Evolutionary conservation across 768 basidiomycete genomes (phyloP), one percentile per base, ranked within the genome.

Genomic region (Myochromella boudieri): DNA sequence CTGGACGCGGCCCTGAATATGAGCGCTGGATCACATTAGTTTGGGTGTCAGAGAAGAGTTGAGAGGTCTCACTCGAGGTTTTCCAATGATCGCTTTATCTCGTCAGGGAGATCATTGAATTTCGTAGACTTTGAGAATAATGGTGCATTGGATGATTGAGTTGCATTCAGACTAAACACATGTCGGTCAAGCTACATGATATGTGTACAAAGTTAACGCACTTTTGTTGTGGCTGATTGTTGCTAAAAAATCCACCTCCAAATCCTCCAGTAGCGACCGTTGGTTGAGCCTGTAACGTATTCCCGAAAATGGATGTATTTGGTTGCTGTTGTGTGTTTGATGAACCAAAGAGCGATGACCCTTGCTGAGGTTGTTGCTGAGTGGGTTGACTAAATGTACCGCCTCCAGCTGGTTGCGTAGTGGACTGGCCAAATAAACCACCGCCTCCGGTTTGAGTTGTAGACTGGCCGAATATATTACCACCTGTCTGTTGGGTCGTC

Each of bases 31-130:
- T 6, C 8, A 42, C 7, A 37, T 29, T 5, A 49, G 14, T 47
- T 12, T 29, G 27, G 18, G 39, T 3, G 15, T 40, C 21, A 28
- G n/a, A 8, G 42, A 20, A 37, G 28, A 27, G 40, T 33, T 25
- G 14, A 38, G 29, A 27, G 6, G 4, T 22, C 56, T 81, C 54
- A 91, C 90, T 92, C 90, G 33, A 92, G 77, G 29, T 63, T 61
- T 58, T 91, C 90, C 14, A 92, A 70, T 3, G 65, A 70, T 51
- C 67, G 81, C 65, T 81, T 87, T 17, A 83, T 51, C 2, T 80
- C 74, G 41, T 91, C 88, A 1, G 87, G 82, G 3, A 91, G 65
- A 60, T 92, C 90, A 44, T 91, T 92, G 64, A 90, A 92, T 59
- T 89, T 91, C 0, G 87, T 88, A 0, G 72, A 66, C 59, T 75